Conservation (phyloP, 2,329 filamentous ascomycete species). For the Fusarium citri region DNA sequence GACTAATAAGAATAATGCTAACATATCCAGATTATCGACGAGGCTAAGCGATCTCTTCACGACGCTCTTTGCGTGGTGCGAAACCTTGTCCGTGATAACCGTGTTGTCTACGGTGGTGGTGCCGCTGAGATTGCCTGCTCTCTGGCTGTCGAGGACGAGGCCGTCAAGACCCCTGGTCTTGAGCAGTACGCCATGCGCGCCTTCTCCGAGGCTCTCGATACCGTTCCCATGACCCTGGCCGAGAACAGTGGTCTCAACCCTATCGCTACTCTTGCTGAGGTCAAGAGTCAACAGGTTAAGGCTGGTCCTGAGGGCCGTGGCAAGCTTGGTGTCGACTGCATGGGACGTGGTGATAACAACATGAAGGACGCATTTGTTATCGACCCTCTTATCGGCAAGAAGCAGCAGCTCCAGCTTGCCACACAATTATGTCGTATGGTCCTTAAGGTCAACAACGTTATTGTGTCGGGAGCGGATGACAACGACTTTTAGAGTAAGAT, state of each 20-base stretch:
- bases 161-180: slow-evolving; percentile 93
- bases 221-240: slow-evolving; percentile 93
- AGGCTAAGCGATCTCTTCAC: slow-evolving; percentile 96
- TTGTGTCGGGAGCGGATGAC: slow-evolving; percentile 87
- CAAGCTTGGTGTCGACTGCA: slow-evolving; percentile 94
- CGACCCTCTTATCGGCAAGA: slow-evolving; percentile 97
- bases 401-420: slow-evolving; percentile 94
- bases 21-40: slow-evolving; percentile 86
- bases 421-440: slow-evolving; percentile 99
- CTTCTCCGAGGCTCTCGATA: slow-evolving; percentile 93
- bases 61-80: slow-evolving; percentile 97
- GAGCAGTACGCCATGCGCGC: slow-evolving; percentile 99
- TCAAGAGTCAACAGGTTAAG: slow-evolving; percentile 98
- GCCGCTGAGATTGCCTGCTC: slow-evolving; percentile 98
- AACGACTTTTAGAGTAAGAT: slow-evolving; percentile 77
- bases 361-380: slow-evolving; percentile 99
- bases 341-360: slow-evolving; percentile 93
- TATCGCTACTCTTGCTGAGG: slow-evolving; percentile 91
- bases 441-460: slow-evolving; percentile 96
- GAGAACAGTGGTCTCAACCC: slow-evolving; percentile 97
- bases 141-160: slow-evolving; percentile 93
- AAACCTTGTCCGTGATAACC: slow-evolving; percentile 95
- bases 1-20: slow-evolving; percentile 20
- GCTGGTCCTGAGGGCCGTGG: slow-evolving; percentile 62
- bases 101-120: slow-evolving; percentile 96